phyloP scores from a whole-genome alignment of 2,329 filamentous ascomycete genomes.

The Talaromyces amestolkiae region DNA sequence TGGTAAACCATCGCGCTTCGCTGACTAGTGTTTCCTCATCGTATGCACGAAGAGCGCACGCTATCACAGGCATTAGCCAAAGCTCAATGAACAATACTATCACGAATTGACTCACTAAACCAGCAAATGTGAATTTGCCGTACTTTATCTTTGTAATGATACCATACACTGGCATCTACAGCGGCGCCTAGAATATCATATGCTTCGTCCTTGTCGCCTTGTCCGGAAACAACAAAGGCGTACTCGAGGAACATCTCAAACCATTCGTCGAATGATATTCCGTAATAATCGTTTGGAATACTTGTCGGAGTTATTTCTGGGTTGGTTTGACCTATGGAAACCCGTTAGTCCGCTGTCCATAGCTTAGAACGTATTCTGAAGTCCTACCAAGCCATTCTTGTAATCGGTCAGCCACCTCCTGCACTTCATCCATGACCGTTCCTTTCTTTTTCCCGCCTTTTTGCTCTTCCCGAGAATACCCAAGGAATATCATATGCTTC shows the following conservation, averaged over 20 bases:
- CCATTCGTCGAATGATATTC: conserved; percentile 80
- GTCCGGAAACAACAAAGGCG: conserved; percentile 69
- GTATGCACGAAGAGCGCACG: conserved; percentile 76
- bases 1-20: conserved; percentile 79
- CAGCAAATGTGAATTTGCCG: conserved; percentile 75
- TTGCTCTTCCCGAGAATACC: conserved; percentile 45
- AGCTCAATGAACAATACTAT: not conserved
- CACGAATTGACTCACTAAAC: conserved; percentile 56
- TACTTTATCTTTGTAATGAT: conserved; percentile 63
- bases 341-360: not conserved
- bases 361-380: conserved; percentile 3
- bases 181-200: conserved; percentile 79
- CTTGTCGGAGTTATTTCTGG: conserved; percentile 25
- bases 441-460: conserved; percentile 36
- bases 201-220: conserved; percentile 65
- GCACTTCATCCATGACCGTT: conserved; percentile 42
- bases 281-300: conserved; percentile 63
- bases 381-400: conserved; percentile 43
- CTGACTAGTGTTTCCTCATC: conserved; percentile 74
- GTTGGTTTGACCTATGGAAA: conserved; percentile 1
- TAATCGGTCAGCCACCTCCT: conserved; percentile 45
- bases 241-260: conserved; percentile 88
- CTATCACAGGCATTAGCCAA: conserved; percentile 41
- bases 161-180: conserved; percentile 78
- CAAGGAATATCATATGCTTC: conserved; percentile 51